Base-by-base conservation (phyloP, 1,284 basidiomycete species). In the Cerioporus squamosus region DNA sequence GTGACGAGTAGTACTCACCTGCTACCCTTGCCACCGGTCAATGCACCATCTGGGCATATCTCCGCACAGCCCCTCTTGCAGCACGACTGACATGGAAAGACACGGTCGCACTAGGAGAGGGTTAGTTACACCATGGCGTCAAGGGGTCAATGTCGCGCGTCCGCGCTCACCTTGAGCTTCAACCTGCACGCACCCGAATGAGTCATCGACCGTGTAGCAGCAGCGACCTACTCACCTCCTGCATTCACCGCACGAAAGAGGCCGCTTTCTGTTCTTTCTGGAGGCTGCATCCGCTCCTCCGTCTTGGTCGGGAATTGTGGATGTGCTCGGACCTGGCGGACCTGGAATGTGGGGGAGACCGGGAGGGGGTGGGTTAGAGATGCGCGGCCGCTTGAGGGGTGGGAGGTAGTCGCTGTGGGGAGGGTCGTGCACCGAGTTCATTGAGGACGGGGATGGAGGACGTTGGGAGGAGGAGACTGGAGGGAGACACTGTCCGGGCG, bases 31-130 rank as follows among this genome's bases (percentile, higher is more conserved):
- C 72, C 72, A 23, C 70, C 68, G 7, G 69, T 70, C 38, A 71
- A 59, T n/a, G 71, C 64, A 76, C 83, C 84, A 65, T 85, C 82
- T 17, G 85, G 84, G 66, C 85, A 86, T 60, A 86, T 79, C 62
- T 82, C 82, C 33, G 80, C 79, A 66, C 84, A 85, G 18, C 84
- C 84, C 65, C 83, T 72, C 71, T 86, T 85, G 64, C 81, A 79
- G 63, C 84, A 85, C 29, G 83, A 84, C 77, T 85, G 68, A 67
- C 84, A 85, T 31, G 84, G 84, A 68, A 86, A 85, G 22, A 81
- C 75, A 49, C 83, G 81, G 72, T 86, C 84, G 69, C 85, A 87
- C 83, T 85, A 58, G 17, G 40, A 33, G 23, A 52, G 42, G 36
- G 51, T 62, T 44, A 51, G 56, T 20, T 29, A 29, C 6, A 29